Base-by-base conservation (phyloP, 2,329 filamentous ascomycete species). In the Cryphonectria naterciae region DNA sequence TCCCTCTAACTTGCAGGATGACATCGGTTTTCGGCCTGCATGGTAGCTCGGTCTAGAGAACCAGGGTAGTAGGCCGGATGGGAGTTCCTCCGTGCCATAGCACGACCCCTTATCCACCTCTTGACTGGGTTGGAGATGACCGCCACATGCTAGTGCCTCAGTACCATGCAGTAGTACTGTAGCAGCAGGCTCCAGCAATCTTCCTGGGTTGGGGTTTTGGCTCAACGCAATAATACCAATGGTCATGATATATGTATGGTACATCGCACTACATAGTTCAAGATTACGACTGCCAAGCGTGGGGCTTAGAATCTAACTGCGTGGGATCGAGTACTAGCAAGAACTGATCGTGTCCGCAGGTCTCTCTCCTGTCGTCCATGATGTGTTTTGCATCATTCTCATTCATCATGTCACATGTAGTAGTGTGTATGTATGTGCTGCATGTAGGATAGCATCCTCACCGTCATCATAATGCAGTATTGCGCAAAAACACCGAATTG, bases 151-250 rank as follows among this genome's bases (percentile, higher is more conserved):
- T 25, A 54, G 49, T 54, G 13, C 22, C n/a, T 2, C 7, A 5
- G 43, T 46, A 46, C 43, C 52, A 28, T 28, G n/a, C 52, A 10
- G n/a, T 22, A 52, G 49, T 49, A 32, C 37, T 37, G 37, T 17
- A 46, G 43, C 43, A 46, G 43, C 17, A 17, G 43, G 19, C 49
- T 25, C 49, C n/a, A 52, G 49, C n/a, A 52, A 13, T 52, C 49
- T 13, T 28, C 11, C 54, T 58, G 15, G 28, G 54, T 58, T 58
- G 54, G 54, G 54, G 54, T 58, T 58, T 32, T 58, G 54, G 54
- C 22, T n/a, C 22, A n/a, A 19, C 28, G 25, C 17, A n/a, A 49
- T 8, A 49, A n/a, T 17, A 49, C 22, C 22, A 49, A n/a, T 49
- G 22, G 46, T 11, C 43, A n/a, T n/a, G 22, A n/a, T 49, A 39